Conservation (phyloP, 2,329 filamentous ascomycete genomes). For the Fusarium bulbicola region DNA sequence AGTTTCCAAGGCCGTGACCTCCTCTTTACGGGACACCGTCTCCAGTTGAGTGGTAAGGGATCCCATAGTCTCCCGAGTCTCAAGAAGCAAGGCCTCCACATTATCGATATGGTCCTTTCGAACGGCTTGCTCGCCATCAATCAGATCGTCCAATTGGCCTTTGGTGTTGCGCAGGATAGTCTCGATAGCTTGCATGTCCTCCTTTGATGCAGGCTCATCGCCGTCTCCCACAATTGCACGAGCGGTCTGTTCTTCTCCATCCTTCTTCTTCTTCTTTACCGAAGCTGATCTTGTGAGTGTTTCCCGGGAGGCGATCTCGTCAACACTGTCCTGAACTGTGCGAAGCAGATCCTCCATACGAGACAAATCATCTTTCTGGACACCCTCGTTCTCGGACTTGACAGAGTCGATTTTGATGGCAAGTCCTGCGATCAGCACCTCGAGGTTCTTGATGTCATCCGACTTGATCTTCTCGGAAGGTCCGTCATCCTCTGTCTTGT, state of each 20-base stretch:
- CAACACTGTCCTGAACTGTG: conserved; percentile 59
- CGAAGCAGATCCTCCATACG: conserved; percentile 63
- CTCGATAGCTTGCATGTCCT: conserved; percentile 91
- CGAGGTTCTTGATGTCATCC: conserved; percentile 85
- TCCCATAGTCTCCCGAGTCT: conserved; percentile 78
- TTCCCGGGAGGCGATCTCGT: conserved; percentile 53
- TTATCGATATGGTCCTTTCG: conserved; percentile 71
- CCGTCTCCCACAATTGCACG: conserved; percentile 19
- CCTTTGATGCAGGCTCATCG: conserved; percentile 61
- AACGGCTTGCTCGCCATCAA: conserved; percentile 77
- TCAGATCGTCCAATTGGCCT: conserved; percentile 80
- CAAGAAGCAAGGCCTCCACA: conserved; percentile 72
- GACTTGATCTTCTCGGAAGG: conserved; percentile 66
- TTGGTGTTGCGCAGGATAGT: conserved; percentile 91
- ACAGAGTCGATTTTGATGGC: conserved; percentile 79
- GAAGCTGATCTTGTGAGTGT: conserved; percentile 28
- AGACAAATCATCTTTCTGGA: conserved; percentile 63
- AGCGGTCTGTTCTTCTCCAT: conserved; percentile 16
- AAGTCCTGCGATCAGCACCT: conserved; percentile 82
- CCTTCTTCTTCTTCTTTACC: conserved; percentile 33
- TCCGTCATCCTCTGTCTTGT: conserved; percentile 38
- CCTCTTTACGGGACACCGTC: conserved; percentile 77
- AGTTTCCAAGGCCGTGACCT: conserved; percentile 79
- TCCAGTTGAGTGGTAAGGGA: conserved; percentile 74
- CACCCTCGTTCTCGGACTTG: conserved; percentile 46